Conservation (phyloP, 2,329 filamentous ascomycete species). For the Lachnellula cervina region DNA sequence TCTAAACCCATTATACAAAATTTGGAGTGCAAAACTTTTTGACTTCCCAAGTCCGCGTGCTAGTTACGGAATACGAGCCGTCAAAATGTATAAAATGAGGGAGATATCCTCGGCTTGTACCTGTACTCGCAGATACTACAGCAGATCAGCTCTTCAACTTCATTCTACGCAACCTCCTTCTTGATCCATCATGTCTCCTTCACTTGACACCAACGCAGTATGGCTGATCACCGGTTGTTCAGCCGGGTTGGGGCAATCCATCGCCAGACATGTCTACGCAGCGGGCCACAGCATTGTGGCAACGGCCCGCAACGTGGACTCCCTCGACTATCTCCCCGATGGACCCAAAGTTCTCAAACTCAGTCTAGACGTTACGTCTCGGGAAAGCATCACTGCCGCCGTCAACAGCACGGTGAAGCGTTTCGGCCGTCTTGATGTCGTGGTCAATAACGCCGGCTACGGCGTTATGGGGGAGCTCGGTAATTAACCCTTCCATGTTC, state of each 20-base stretch:
- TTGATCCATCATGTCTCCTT: slow-evolving; percentile 40
- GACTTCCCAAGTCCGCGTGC: too few relatives aligned
- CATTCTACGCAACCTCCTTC: not conserved
- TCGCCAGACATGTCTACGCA: slow-evolving; percentile 35
- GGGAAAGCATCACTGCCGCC: slow-evolving; percentile 30
- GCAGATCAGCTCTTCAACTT: too few relatives aligned
- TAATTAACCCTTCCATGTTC: not conserved
- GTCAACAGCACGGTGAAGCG: slow-evolving; percentile 32
- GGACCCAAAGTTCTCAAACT: slow-evolving; percentile 38
- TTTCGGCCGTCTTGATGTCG: slow-evolving; percentile 46
- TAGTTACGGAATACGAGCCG: too few relatives aligned
- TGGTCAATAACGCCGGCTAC: slow-evolving; percentile 57
- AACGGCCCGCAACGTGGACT: slow-evolving; percentile 41
- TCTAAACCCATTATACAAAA: not conserved
- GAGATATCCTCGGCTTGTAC: too few relatives aligned
- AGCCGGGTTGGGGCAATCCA: slow-evolving; percentile 39
- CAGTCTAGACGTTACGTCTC: slow-evolving; percentile 43
- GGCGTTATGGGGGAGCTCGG: not conserved
- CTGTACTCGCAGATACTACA: too few relatives aligned
- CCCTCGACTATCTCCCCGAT: slow-evolving; percentile 37
- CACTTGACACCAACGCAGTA: slow-evolving; percentile 38
- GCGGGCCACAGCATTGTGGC: slow-evolving; percentile 39
- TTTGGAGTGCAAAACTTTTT: too few relatives aligned
- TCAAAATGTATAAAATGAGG: too few relatives aligned
- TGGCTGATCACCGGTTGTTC: slow-evolving; percentile 42